phyloP scores from a whole-genome alignment of 805 yeast species.

The Candida maesae region DNA sequence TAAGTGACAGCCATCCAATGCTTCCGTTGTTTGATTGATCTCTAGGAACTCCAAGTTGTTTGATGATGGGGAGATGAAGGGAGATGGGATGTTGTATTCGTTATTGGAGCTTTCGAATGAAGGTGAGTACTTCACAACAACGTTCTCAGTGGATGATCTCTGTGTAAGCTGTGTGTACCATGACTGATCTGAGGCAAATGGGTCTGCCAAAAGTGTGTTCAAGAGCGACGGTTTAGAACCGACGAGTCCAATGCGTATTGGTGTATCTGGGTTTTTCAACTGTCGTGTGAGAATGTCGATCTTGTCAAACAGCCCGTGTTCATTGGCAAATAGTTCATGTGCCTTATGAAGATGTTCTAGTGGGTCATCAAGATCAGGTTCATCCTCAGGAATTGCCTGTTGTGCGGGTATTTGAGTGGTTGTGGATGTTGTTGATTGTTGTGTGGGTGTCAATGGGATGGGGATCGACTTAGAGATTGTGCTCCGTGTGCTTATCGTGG shows the following conservation, averaged over 20 bases:
- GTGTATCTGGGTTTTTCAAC: slow-evolving; percentile 13
- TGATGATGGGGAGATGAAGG: slow-evolving; percentile 14
- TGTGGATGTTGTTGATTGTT: background rate
- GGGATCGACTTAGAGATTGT: slow-evolving; percentile 3
- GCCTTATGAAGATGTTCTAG: slow-evolving; percentile 14
- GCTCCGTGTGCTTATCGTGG: slow-evolving; percentile 5
- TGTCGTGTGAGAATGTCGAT: slow-evolving; percentile 20
- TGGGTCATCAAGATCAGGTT: slow-evolving; percentile 12
- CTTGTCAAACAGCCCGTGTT: slow-evolving; percentile 25
- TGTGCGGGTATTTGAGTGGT: background rate
- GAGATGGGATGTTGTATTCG: slow-evolving; percentile 29
- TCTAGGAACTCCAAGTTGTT: slow-evolving; percentile 28
- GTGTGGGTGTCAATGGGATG: background rate
- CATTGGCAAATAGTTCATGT: slow-evolving; percentile 21
- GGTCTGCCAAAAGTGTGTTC: slow-evolving; percentile 30
- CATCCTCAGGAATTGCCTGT: background rate
- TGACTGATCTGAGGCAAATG: slow-evolving; percentile 29
- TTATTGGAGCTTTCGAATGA: slow-evolving; percentile 18
- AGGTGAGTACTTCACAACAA: slow-evolving; percentile 23
- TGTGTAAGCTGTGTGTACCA: slow-evolving; percentile 26
- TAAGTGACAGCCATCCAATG: slow-evolving; percentile 29
- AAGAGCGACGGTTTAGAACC: slow-evolving; percentile 24
- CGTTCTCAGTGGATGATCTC: slow-evolving; percentile 4
- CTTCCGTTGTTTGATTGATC: slow-evolving; percentile 8
- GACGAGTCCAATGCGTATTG: slow-evolving; percentile 30